These are phyloP conservation scores for Gypsophila paniculata DNA, from an alignment of 179 eudicot species.

Conservation along the genomic window DNA sequence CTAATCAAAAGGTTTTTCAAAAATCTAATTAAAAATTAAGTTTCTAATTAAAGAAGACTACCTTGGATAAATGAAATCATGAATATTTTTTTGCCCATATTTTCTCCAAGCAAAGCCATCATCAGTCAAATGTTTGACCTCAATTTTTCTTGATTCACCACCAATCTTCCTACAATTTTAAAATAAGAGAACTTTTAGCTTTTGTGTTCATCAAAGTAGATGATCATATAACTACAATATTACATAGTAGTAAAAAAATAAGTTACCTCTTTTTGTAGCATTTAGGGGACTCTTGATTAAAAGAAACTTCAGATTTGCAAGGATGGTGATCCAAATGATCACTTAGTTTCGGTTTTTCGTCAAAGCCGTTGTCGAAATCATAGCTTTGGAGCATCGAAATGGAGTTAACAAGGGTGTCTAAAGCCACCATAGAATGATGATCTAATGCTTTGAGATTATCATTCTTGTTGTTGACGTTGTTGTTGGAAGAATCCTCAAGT, in stretches of 20 bases:
- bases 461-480: neutral
- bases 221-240: neutral
- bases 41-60: too few species aligned
- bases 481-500: neutral
- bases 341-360: neutral
- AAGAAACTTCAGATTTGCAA: neutral
- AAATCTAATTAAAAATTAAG: too few species aligned
- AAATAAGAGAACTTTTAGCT: neutral
- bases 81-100: conserved; percentile 8
- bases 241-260: neutral
- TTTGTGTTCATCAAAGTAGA: neutral
- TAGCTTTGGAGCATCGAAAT: neutral
- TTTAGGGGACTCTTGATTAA: conserved; percentile 3
- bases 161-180: neutral
- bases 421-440: conserved; percentile 6
- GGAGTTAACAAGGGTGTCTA: neutral
- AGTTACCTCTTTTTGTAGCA: conserved; percentile 63
- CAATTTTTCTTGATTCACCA: conserved; percentile 25
- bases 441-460: neutral
- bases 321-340: neutral
- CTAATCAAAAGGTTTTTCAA: too few species aligned
- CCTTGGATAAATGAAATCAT: too few species aligned
- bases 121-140: conserved; percentile 24
- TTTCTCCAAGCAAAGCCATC: conserved; percentile 17
- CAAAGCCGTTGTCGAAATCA: neutral